phyloP scores from a whole-genome alignment of 1,284 basidiomycete species.

The Moesziomyces parantarcticus region DNA sequence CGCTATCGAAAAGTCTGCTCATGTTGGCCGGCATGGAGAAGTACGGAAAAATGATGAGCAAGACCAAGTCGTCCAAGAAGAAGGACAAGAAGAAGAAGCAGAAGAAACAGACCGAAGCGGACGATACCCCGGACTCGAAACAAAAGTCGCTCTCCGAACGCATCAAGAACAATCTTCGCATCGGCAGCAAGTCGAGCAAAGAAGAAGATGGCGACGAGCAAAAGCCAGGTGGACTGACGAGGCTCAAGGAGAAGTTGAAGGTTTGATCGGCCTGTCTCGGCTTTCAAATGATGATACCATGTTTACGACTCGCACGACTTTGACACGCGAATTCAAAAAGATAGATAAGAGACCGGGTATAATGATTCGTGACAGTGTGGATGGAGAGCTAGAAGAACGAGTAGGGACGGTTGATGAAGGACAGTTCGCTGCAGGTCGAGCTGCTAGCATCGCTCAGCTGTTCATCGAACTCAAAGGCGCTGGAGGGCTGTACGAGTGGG shows the following conservation, averaged over 20 bases:
- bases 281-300: constrained; percentile 9
- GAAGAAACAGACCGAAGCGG: constrained; percentile 9
- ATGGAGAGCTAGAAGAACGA: not conserved
- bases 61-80: constrained; percentile 37
- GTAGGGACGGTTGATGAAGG: not conserved
- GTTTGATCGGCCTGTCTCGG: not conserved
- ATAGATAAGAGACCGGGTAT: not conserved
- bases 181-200: constrained; percentile 11
- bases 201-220: constrained; percentile 7
- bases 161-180: constrained; percentile 15
- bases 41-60: constrained; percentile 53
- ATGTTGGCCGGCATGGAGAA: constrained; percentile 54
- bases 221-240: constrained; percentile 15
- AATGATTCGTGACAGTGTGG: not conserved
- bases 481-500: not conserved
- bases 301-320: not conserved
- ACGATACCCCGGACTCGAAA: constrained; percentile 7
- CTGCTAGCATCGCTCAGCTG: not conserved
- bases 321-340: not conserved
- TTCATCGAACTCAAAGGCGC: not conserved
- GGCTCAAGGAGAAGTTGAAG: constrained; percentile 28
- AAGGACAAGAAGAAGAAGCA: constrained; percentile 31
- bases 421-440: not conserved
- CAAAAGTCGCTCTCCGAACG: constrained; percentile 7
- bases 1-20: constrained; percentile 50